Percentiles rank a stretch among this genome's conserved stretches.
phyloP scores from a whole-genome alignment of 2,329 filamentous ascomycete species.

The Lecanicillium sp. region DNA sequence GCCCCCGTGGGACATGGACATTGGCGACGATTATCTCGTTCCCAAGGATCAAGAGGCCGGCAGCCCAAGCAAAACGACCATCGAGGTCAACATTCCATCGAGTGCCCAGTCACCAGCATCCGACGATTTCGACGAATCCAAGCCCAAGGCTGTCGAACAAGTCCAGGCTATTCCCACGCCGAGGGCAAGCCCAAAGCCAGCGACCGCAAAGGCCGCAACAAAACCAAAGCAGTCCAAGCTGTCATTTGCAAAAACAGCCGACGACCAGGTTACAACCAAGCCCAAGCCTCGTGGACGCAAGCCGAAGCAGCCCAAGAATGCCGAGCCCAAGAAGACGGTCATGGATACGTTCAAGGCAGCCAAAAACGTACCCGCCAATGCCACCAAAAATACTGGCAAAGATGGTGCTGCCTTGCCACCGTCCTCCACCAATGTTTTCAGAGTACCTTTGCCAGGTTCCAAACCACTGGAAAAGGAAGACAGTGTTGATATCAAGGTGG shows the following conservation, averaged over 20 bases:
- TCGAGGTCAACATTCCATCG: conserved; percentile 21
- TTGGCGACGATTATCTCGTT: conserved; percentile 41
- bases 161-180: conserved; percentile 49
- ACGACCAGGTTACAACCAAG: conserved; percentile 16
- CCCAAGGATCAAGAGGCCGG: conserved; percentile 34
- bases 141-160: conserved; percentile 31
- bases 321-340: conserved; percentile 29
- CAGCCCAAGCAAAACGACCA: conserved; percentile 15
- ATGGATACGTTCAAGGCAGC: conserved; percentile 36
- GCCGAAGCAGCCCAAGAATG: conserved; percentile 24
- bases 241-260: conserved; percentile 25
- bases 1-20: conserved; percentile 47
- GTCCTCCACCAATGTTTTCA: background rate
- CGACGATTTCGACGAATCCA: conserved; percentile 20
- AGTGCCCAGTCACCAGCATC: conserved; percentile 13
- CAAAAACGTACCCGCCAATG: conserved; percentile 20
- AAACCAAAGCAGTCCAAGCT: conserved; percentile 47
- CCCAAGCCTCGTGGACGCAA: conserved; percentile 24
- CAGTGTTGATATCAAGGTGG: conserved; percentile 7
- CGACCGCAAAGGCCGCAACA: conserved; percentile 28
- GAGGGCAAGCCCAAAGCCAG: conserved; percentile 44
- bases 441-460: background rate
- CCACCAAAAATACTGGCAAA: background rate
- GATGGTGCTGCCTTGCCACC: background rate
- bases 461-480: background rate